Evolutionary conservation across 306 rosid genomes (phyloP), one percentile per base, ranked within the genome.

Genomic region (Dalbergia cochinchinensis): DNA sequence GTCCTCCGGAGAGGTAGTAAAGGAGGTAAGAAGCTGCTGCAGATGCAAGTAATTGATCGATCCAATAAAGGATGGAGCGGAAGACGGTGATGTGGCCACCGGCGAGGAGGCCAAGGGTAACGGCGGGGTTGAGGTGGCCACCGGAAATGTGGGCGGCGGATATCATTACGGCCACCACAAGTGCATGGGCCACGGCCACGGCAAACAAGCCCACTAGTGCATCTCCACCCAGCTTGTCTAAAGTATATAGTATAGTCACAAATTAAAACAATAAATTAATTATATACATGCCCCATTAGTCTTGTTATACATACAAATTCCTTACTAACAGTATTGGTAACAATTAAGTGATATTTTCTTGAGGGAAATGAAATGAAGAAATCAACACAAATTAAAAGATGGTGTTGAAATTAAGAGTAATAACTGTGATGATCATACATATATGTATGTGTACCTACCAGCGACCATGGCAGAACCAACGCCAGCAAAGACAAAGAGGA

Each of bases 71-170:
- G 44, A 88, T 2, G 9, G 99, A 90, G 15, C 95, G 90, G 73
- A 92, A 63, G 18, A 91, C 47, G 8, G 97, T 92, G 80, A 94
- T 92, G 69, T 87, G 95, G 2, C 97, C 99, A 1, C 97, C 97
- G 12, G 53, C 71, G 0, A 92, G 89, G 33, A 91, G 95, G 45
- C 94, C 97, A 0, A 91, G 83, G 0, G 98, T 92, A 41, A 94
- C 98, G 42, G 98, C 93, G 0, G 98, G 98, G 81, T 94, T 94
- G 37, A 94, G 92, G 65, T 94, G 97, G 13, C 98, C 97, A 0
- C 97, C 98, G 11, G 98, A 94, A 65, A 94, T 91, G 76, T 92
- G 98, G 7, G 92, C 98, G 57, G 94, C 91, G 4, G 99, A 92
- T 19, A 94, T 79, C 97, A 88, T 94, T 2, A 90, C 94, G 0